Conservation (phyloP, 768 basidiomycete species). For the Leccinum uliginosum region DNA sequence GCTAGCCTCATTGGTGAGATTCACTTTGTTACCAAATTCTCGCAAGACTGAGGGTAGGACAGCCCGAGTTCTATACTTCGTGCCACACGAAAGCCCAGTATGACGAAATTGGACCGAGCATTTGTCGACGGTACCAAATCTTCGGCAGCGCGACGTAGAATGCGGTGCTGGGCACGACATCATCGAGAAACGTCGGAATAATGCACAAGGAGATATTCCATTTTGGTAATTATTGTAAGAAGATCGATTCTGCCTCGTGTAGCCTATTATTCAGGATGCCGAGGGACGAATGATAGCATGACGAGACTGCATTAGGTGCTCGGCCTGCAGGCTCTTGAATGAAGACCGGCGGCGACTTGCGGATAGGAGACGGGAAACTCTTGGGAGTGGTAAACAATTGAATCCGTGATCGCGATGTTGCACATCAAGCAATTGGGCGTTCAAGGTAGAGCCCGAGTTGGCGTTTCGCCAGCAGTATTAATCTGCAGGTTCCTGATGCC, state of each 20-base stretch:
- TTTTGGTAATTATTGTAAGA: neutral
- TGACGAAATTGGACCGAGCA: slow-evolving; percentile 88
- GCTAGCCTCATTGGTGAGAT: slow-evolving; percentile 80
- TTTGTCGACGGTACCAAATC: slow-evolving; percentile 89
- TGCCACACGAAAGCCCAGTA: slow-evolving; percentile 95
- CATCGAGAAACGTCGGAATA: neutral
- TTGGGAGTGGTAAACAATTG: neutral
- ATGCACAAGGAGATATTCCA: neutral
- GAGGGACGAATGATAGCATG: neutral
- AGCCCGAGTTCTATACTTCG: slow-evolving; percentile 94
- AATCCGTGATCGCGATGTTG: neutral
- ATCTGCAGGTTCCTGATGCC: neutral
- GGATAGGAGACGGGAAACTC: neutral
- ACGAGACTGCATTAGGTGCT: neutral
- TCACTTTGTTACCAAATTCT: neutral
- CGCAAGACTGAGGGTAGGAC: slow-evolving; percentile 6
- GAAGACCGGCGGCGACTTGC: slow-evolving; percentile 7
- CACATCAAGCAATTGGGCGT: neutral
- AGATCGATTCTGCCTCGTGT: neutral
- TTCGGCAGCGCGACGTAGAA: slow-evolving; percentile 80
- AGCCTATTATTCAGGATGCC: slow-evolving; percentile 5
- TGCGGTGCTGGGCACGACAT: neutral
- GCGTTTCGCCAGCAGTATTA: too few relatives aligned
- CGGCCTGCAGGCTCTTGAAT: slow-evolving; percentile 4
- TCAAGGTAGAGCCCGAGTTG: neutral